Evolutionary conservation across 2,329 filamentous ascomycete species (phyloP), one percentile per base, ranked within the genome.

Genomic region (Fusarium armeniacum): DNA sequence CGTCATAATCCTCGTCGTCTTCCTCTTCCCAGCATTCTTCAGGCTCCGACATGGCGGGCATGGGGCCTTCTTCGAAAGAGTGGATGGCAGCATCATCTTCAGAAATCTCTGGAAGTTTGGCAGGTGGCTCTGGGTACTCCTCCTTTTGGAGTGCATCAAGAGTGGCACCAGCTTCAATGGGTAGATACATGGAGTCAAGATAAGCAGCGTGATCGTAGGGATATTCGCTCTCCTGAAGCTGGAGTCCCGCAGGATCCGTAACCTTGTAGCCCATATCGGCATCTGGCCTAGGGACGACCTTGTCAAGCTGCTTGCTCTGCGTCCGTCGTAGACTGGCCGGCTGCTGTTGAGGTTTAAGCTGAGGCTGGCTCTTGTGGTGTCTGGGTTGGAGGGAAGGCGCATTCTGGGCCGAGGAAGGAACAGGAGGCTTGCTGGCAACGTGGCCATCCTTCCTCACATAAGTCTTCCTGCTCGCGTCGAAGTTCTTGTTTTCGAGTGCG

Each of bases 1-100:
- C 86, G 45, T 89, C 86, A 67, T 86, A 87, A 41, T 83, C 84
- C 67, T 94, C 93, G 15, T 92, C 91, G 28, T 95, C 91, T 18
- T 92, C 91, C 20, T 94, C 92, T 18, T 93, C 90, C 90, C 90
- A 93, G 73, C 90, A 92, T 76, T 94, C 91, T 72, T 93, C 91
- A 0, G 85, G 73, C 49, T 82, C 80, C 3, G 78, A 81, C 41
- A 81, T 75, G 24, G 75, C 71, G 38, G 75, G 73, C 10, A 73
- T 62, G 9, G 66, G 65, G 10, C 33, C 60, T n/a, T 77, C 76
- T 36, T 74, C 71, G 50, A 73, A 71, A 7, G 69, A 57, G 15
- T 73, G 51, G 12, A 72, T 65, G 28, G 68, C 59, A 8, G 65
- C 66, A n/a, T 75, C 73, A 47, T 79, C 78, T 47, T 79, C 77